Evolutionary conservation across 768 basidiomycete species (phyloP).

Genomic region (Tylopilus felleus): DNA sequence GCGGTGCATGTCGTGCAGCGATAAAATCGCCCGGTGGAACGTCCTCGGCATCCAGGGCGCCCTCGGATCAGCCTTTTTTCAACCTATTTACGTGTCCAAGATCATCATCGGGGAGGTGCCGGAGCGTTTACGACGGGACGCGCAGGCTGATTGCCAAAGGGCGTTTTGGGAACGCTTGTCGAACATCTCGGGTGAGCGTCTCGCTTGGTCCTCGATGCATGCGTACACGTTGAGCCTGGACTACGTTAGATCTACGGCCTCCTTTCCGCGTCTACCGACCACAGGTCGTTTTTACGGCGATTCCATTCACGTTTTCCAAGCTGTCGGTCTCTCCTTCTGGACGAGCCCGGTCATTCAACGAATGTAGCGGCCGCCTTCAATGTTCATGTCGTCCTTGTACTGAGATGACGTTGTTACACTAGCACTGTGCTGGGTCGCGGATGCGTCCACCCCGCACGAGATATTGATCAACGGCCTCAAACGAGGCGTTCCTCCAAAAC

Average conservation of each 20-base stretch:
- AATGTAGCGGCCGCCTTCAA: slow-evolving; percentile 46
- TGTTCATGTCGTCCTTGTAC: not conserved
- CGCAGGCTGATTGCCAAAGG: slow-evolving; percentile 61
- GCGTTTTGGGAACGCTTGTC: slow-evolving; percentile 61
- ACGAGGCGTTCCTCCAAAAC: slow-evolving; percentile 72
- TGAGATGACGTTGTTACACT: slow-evolving; percentile 2
- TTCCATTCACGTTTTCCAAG: slow-evolving; percentile 52
- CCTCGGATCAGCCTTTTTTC: slow-evolving; percentile 51
- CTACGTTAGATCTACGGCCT: slow-evolving; percentile 40
- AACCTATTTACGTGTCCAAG: slow-evolving; percentile 60
- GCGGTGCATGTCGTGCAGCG: slow-evolving; percentile 87
- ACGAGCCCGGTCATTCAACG: slow-evolving; percentile 54
- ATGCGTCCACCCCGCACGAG: slow-evolving; percentile 46
- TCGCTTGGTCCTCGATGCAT: not conserved
- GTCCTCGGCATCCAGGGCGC: slow-evolving; percentile 86
- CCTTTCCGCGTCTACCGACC: slow-evolving; percentile 53
- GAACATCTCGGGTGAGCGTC: slow-evolving; percentile 37
- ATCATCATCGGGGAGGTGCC: slow-evolving; percentile 76
- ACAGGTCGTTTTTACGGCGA: slow-evolving; percentile 52
- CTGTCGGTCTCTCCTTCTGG: slow-evolving; percentile 40
- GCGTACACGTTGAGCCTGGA: not conserved
- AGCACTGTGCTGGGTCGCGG: slow-evolving; percentile 74
- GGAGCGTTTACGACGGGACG: slow-evolving; percentile 33
- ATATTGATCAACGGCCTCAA: slow-evolving; percentile 77
- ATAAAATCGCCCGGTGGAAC: slow-evolving; percentile 89